Evolutionary conservation across 192 early-diverging fungal genomes (phyloP).

Genomic region (Umbelopsis sp.): DNA sequence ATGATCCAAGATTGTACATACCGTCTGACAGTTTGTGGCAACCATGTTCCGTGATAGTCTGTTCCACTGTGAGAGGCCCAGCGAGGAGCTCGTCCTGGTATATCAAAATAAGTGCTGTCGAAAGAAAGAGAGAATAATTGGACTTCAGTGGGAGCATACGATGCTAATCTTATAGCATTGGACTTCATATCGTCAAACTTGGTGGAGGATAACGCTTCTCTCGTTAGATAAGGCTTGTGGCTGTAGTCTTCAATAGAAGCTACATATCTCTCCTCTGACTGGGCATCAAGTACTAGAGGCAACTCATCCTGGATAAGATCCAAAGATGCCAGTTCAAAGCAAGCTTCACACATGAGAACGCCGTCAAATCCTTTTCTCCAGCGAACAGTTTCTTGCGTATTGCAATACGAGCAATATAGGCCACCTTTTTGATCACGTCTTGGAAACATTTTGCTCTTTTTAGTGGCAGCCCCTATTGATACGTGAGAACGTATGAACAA

Average conservation of each 20-base stretch:
- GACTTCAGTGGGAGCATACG: constrained; percentile 66
- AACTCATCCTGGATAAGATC: constrained; percentile 38
- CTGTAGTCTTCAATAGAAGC: constrained; percentile 69
- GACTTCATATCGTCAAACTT: constrained; percentile 54
- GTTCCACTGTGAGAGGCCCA: constrained; percentile 93
- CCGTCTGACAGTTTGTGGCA: constrained; percentile 86
- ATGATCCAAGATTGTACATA: constrained; percentile 15
- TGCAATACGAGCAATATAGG: constrained; percentile 65
- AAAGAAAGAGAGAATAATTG: constrained; percentile 78
- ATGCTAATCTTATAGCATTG: constrained; percentile 52
- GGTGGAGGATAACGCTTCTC: constrained; percentile 51
- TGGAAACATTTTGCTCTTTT: constrained; percentile 23
- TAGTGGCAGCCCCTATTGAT: constrained; percentile 16
- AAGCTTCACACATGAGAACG: constrained; percentile 70
- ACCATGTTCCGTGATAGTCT: constrained; percentile 92
- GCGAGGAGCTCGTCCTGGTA: constrained; percentile 86
- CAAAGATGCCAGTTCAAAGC: constrained; percentile 55
- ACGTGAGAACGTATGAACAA: constrained; percentile 1
- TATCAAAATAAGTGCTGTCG: constrained; percentile 88
- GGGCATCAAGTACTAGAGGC: constrained; percentile 32
- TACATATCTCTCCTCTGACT: constrained; percentile 40
- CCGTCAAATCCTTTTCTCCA: constrained; percentile 78
- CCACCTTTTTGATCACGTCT: constrained; percentile 34
- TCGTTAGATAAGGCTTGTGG: constrained; percentile 67
- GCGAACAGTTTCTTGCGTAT: constrained; percentile 53